Percentiles rank a stretch among this genome's conserved stretches.
phyloP scores from a whole-genome alignment of 108 stramenopile genomes.

The Nannochloropsis salina region DNA sequence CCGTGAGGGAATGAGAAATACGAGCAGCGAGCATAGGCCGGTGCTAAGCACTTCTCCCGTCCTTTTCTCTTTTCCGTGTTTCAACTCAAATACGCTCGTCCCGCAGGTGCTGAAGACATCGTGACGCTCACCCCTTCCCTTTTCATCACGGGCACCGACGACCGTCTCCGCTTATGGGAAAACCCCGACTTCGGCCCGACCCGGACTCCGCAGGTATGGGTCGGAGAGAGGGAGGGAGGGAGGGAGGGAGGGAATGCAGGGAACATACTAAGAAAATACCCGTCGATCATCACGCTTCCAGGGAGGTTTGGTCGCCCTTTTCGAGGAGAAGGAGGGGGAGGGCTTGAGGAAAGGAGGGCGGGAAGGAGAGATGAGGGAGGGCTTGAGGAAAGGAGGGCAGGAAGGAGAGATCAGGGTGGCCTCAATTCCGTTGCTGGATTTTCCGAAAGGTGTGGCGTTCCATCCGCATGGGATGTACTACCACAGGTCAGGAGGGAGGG shows the following conservation, averaged over 20 bases:
- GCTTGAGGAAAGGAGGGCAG: not conserved
- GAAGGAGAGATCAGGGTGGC: not conserved
- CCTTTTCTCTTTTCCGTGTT: not conserved
- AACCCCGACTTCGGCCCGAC: not conserved
- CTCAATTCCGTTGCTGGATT: not conserved
- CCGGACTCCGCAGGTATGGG: not conserved
- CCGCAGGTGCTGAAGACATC: not conserved
- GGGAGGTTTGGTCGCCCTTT: not conserved
- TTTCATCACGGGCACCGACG: not conserved
- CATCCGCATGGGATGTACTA: conserved; percentile 1
- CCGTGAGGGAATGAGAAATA: too few relatives aligned
- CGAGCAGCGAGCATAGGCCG: too few relatives aligned
- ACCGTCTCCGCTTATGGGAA: not conserved
- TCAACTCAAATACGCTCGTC: not conserved
- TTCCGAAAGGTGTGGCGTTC: not conserved
- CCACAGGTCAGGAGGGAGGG: not conserved
- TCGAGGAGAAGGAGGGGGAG: not conserved
- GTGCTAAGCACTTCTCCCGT: not conserved
- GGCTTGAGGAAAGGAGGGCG: too few relatives aligned
- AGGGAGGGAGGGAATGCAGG: not conserved
- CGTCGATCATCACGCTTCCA: not conserved
- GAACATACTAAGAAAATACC: not conserved
- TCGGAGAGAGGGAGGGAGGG: not conserved
- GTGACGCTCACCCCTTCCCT: not conserved
- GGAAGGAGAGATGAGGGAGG: too few relatives aligned